Evolutionary conservation across 306 rosid genomes (phyloP).

Genomic region (Luffa acutangula): DNA sequence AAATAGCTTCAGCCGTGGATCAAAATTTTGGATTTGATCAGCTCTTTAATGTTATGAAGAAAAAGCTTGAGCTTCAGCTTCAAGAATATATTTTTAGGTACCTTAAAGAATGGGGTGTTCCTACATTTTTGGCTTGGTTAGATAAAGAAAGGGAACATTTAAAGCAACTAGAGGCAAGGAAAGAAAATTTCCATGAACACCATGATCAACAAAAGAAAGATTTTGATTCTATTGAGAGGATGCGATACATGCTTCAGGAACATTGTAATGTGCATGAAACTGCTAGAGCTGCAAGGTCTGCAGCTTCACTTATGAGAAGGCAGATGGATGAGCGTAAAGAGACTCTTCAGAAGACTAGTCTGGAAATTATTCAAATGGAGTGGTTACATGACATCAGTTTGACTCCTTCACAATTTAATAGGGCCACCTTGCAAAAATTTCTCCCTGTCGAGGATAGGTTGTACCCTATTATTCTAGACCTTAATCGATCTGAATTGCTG

Average conservation of each 20-base stretch:
- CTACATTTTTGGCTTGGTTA: constrained; percentile 55
- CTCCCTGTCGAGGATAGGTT: constrained; percentile 55
- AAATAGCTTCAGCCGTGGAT: constrained; percentile 75
- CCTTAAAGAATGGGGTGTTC: constrained; percentile 64
- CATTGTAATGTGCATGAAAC: constrained; percentile 90
- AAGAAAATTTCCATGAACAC: constrained; percentile 35
- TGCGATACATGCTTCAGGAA: constrained; percentile 70
- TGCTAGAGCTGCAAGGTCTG: constrained; percentile 82
- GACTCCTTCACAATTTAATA: constrained; percentile 53
- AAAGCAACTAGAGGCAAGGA: constrained; percentile 51
- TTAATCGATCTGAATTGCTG: constrained; percentile 62
- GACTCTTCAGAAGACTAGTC: constrained; percentile 57
- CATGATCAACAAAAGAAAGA: constrained; percentile 49
- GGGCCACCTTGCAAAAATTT: constrained; percentile 50
- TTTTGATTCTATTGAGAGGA: constrained; percentile 41
- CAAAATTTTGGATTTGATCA: constrained; percentile 85
- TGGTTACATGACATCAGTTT: constrained; percentile 70
- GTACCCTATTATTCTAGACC: constrained; percentile 42
- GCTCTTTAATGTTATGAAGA: constrained; percentile 61
- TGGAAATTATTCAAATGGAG: constrained; percentile 83
- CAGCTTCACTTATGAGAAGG: constrained; percentile 65
- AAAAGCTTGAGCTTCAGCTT: constrained; percentile 79
- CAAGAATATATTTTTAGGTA: constrained; percentile 56
- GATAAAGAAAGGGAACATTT: constrained; percentile 63
- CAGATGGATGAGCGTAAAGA: constrained; percentile 73